Percentiles rank a stretch among this genome's conserved stretches.
These are phyloP conservation scores for Annona cherimola DNA, from an alignment of 164 flowering plant species.

Conservation along the genomic window DNA sequence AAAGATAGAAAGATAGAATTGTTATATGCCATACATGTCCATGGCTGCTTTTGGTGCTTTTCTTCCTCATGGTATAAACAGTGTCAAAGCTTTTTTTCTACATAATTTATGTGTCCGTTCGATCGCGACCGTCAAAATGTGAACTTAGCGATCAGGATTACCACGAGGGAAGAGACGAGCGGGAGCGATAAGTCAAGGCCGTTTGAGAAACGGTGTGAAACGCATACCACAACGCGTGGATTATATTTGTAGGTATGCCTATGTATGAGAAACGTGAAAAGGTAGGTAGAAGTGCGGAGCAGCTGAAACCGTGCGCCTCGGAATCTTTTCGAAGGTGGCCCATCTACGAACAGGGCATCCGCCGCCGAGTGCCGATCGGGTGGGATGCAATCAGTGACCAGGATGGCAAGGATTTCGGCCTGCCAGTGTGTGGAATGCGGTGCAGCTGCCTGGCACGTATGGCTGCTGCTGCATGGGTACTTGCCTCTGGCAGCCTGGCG, in stretches of 20 bases:
- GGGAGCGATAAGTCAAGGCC: background rate
- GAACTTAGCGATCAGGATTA: background rate
- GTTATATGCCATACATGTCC: background rate
- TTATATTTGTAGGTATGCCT: background rate
- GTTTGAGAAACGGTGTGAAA: background rate
- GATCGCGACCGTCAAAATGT: background rate
- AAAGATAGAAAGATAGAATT: conserved; percentile 1
- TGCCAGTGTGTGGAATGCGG: background rate
- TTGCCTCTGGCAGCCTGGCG: no score
- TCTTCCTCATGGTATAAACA: background rate
- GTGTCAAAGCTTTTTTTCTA: no score
- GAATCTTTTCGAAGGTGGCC: background rate
- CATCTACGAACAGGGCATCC: background rate
- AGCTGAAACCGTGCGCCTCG: background rate
- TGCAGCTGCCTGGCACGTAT: background rate
- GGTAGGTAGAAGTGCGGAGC: background rate
- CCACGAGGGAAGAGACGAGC: background rate
- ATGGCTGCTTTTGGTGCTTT: background rate
- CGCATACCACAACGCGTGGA: background rate
- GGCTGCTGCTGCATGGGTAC: background rate
- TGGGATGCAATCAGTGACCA: background rate
- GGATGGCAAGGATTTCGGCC: background rate
- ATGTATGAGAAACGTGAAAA: background rate
- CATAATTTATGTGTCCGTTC: no score
- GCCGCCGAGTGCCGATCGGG: background rate